These are phyloP conservation scores for Exophiala mesophila DNA, from an alignment of 2,329 filamentous ascomycete species.

Conservation along the genomic window DNA sequence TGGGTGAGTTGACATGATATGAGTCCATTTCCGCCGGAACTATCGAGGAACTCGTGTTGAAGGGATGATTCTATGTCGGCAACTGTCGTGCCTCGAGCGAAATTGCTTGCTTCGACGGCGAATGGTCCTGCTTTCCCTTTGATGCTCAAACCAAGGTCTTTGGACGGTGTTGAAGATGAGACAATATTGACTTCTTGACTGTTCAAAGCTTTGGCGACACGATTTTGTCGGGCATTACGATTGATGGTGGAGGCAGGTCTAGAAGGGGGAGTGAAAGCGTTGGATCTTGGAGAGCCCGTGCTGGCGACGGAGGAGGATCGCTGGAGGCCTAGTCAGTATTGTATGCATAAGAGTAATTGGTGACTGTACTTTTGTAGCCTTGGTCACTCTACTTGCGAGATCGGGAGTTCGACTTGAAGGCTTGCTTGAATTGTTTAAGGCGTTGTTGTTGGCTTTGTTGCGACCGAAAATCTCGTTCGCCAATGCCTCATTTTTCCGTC, in stretches of 20 bases:
- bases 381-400: constrained; percentile 56
- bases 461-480: constrained; percentile 56
- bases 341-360: too few species aligned
- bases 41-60: constrained; percentile 35
- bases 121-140: constrained; percentile 52
- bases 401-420: constrained; percentile 40
- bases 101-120: constrained; percentile 57
- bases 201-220: constrained; percentile 25
- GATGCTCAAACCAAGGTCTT: constrained; percentile 46
- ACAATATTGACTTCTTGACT: constrained; percentile 32
- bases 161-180: constrained; percentile 29
- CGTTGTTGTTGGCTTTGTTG: constrained; percentile 44
- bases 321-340: constrained; percentile 24
- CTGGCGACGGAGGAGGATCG: constrained; percentile 31
- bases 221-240: constrained; percentile 34
- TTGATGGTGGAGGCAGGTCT: constrained; percentile 29
- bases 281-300: constrained; percentile 15
- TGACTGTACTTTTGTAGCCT: constrained; percentile 39
- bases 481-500: constrained; percentile 52
- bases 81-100: constrained; percentile 61
- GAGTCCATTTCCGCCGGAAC: constrained; percentile 36
- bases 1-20: constrained; percentile 49
- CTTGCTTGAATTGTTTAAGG: constrained; percentile 33
- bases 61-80: constrained; percentile 61
- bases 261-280: constrained; percentile 21